These are phyloP conservation scores for Knufia petricola DNA, from an alignment of 2,329 filamentous ascomycete genomes.

Conservation along the genomic window DNA sequence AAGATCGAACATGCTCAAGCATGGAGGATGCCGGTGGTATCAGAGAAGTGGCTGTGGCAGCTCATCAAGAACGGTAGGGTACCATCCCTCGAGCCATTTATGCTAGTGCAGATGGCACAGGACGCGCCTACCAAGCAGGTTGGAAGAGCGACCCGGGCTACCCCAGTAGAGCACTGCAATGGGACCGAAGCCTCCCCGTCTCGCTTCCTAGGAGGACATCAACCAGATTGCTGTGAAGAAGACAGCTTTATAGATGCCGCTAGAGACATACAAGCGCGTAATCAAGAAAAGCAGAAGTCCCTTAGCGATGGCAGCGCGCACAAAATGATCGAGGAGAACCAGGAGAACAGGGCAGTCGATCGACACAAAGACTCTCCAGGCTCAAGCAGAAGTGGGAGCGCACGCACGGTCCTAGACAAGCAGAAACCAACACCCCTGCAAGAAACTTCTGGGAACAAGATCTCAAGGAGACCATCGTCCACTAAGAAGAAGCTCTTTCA, in stretches of 20 bases:
- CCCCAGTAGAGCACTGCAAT: neutral
- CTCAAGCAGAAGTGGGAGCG: conserved; percentile 13
- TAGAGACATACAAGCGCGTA: neutral
- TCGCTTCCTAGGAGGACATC: neutral
- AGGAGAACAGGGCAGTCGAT: neutral
- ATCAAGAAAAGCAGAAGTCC: neutral
- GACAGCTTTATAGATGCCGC: neutral
- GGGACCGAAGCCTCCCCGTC: neutral
- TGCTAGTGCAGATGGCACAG: neutral
- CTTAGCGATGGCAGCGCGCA: neutral
- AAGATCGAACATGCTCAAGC: conserved; percentile 69
- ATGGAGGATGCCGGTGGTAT: conserved; percentile 72
- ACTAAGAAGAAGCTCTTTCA: conserved; percentile 11
- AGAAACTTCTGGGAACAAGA: conserved; percentile 26
- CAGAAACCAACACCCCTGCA: conserved; percentile 20
- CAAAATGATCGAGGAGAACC: neutral
- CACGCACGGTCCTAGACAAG: neutral
- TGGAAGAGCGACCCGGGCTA: neutral
- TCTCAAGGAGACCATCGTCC: conserved; percentile 12
- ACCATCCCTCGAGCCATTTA: conserved; percentile 33
- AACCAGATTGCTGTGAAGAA: neutral
- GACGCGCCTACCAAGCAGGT: neutral
- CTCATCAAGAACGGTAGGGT: conserved; percentile 52
- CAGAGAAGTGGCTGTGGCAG: conserved; percentile 73
- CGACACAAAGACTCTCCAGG: neutral